Evolutionary conservation across 208 protist species (phyloP), one percentile per base, ranked within the genome.

Genomic region (Wallacemonas sp.): DNA sequence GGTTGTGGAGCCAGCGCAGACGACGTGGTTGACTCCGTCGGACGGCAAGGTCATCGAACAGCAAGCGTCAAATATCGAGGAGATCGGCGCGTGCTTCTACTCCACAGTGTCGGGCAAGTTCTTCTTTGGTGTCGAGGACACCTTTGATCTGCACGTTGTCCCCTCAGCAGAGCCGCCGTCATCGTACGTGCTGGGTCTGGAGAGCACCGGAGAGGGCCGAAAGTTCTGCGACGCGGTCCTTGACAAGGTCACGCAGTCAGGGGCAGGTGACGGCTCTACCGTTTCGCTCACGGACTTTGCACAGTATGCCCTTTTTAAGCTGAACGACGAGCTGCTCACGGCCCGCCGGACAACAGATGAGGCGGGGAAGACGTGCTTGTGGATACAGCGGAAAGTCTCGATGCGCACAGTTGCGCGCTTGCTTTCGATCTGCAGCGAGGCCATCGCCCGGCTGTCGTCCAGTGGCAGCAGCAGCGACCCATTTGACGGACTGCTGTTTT

Each of bases 1-100:
- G 29, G 68, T 96, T 34, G 57, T 96, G 16, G 87, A 94, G 65
- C 65, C 76, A 26, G 74, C 76, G n/a, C 66, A 79, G 30, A 84
- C 80, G 2, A 96, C 90, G n/a, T 96, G 90, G 88, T 75, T 94
- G 17, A 65, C 76, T 52, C 55, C 38, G 29, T 0, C 29, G 19
- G 68, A 88, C 41, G 90, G 86, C 14, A 70, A 60, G 17, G 72
- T 95, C 43, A 72, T 93, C 30, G 90, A 93, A 67, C 87, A 95
- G 55, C 57, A 49, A n/a, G 72, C 74, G 33, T 62, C 76, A 29
- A 82, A 80, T 52, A 52, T 92, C 30, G 52, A 58, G 26, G 52
- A 56, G 6, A 61, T 68, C n/a, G 72, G 75, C 34, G 56, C 71
- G 43, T 88, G 80, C 55, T 92, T 74, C 60, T 70, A 85, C 8